A percentile compares a stretch with the other conserved stretches of the same genome.
phyloP scores from a whole-genome alignment of 306 rosid species.

The Fragaria iinumae region DNA sequence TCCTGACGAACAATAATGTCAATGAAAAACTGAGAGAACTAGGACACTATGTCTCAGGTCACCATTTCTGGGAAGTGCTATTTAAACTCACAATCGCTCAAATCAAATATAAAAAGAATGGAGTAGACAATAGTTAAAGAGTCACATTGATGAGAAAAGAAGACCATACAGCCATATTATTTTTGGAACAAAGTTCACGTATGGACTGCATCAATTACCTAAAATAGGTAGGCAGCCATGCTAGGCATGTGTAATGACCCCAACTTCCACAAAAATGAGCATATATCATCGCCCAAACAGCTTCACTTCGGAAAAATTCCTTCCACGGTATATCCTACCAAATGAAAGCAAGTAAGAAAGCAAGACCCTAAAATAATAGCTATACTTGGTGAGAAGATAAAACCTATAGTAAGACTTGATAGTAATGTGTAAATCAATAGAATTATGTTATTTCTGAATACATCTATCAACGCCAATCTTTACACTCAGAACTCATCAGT shows the following conservation, averaged over 20 bases:
- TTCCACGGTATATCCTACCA: conserved; percentile 90
- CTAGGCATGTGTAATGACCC: conserved; percentile 94
- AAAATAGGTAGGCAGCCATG: conserved; percentile 96
- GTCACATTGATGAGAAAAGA: background rate
- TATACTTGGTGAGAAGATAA: background rate
- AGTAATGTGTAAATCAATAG: background rate
- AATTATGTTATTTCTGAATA: background rate
- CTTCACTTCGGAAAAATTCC: conserved; percentile 68
- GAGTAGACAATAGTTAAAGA: background rate
- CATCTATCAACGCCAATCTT: background rate
- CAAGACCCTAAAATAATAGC: conserved; percentile 4
- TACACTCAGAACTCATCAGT: background rate
- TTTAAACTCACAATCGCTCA: conserved; percentile 16
- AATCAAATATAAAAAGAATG: conserved; percentile 10
- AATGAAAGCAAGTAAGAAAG: conserved; percentile 31
- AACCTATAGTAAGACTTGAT: background rate
- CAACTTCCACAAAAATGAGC: conserved; percentile 97
- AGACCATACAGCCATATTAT: background rate
- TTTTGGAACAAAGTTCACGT: background rate
- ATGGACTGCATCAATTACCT: conserved; percentile 49
- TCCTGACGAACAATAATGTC: background rate
- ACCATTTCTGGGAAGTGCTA: conserved; percentile 2
- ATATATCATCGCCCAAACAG: conserved; percentile 99
- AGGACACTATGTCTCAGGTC: conserved; percentile 5
- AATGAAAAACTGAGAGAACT: background rate